Percentiles rank a stretch among this genome's conserved stretches.
Conservation (phyloP, 108 stramenopile genomes). For the Schizochytrium sp. region DNA sequence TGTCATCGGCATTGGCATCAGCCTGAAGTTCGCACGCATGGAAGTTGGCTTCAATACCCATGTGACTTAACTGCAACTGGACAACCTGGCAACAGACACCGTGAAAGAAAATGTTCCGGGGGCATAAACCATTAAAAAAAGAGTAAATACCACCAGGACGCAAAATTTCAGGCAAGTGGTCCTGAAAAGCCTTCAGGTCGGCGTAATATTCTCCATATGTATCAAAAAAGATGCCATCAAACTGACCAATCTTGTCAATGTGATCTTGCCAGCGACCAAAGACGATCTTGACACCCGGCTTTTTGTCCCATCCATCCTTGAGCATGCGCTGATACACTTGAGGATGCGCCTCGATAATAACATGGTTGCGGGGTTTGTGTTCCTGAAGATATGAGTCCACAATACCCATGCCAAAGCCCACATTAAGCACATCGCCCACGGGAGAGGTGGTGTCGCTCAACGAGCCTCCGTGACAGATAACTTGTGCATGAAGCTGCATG, state of each 20-base stretch:
- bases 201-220: slow-evolving; percentile 91
- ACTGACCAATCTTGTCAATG: slow-evolving; percentile 76
- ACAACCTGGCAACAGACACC: slow-evolving; percentile 78
- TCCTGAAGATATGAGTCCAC: slow-evolving; percentile 85
- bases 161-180: slow-evolving; percentile 39
- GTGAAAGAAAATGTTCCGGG: slow-evolving; percentile 94
- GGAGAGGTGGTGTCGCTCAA: slow-evolving; percentile 72
- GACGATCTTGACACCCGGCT: slow-evolving; percentile 80
- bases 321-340: slow-evolving; percentile 85
- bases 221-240: slow-evolving; percentile 93
- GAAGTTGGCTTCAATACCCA: slow-evolving; percentile 86
- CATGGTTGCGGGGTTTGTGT: slow-evolving; percentile 68
- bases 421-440: slow-evolving; percentile 79
- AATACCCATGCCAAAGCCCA: slow-evolving; percentile 93
- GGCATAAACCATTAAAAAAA: slow-evolving; percentile 86
- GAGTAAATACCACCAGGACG: slow-evolving; percentile 82
- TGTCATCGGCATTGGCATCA: slow-evolving; percentile 72
- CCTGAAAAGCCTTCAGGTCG: slow-evolving; percentile 90
- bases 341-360: slow-evolving; percentile 91
- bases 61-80: slow-evolving; percentile 80
- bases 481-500: slow-evolving; percentile 89
- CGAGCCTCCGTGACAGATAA: slow-evolving; percentile 51
- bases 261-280: slow-evolving; percentile 91
- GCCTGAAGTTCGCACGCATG: slow-evolving; percentile 82
- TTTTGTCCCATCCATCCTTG: slow-evolving; percentile 84